Percentiles rank a stretch among this genome's conserved stretches.
phyloP scores from a whole-genome alignment of 2,329 filamentous ascomycete species.

The Zarea fungicola region DNA sequence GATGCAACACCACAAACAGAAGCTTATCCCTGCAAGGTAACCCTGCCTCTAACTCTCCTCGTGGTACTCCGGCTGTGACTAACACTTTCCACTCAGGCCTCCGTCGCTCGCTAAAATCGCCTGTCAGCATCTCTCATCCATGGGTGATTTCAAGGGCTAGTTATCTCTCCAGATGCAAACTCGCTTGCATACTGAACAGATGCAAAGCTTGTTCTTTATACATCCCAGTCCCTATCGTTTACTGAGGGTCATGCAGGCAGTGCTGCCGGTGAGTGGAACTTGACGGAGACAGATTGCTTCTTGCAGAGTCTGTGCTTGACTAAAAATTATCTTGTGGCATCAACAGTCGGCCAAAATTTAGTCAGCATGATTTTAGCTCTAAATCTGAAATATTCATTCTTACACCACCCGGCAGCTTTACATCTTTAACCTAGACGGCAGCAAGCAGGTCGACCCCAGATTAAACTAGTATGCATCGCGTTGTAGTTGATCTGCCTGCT shows the following conservation, averaged over 20 bases:
- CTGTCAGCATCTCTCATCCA: conserved; percentile 11
- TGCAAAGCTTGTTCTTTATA: conserved; percentile 23
- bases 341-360: conserved; percentile 19
- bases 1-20: not conserved
- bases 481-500: conserved; percentile 16
- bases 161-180: conserved; percentile 23
- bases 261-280: conserved; percentile 9
- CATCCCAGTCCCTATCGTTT: conserved; percentile 18
- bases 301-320: conserved; percentile 19
- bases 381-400: not conserved
- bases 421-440: conserved; percentile 20
- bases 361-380: conserved; percentile 9
- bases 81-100: not conserved
- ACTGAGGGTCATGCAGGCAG: conserved; percentile 1
- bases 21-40: not conserved
- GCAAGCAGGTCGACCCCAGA: conserved; percentile 16
- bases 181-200: conserved; percentile 26
- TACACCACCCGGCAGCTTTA: conserved; percentile 16
- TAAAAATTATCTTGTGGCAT: conserved; percentile 19
- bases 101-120: not conserved
- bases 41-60: no score
- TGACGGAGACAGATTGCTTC: conserved; percentile 17
- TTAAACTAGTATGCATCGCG: conserved; percentile 13
- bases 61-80: not conserved
- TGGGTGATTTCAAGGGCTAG: conserved; percentile 23